Conservation (phyloP, 129 eudicot species). For the Flaveria bidentis region DNA sequence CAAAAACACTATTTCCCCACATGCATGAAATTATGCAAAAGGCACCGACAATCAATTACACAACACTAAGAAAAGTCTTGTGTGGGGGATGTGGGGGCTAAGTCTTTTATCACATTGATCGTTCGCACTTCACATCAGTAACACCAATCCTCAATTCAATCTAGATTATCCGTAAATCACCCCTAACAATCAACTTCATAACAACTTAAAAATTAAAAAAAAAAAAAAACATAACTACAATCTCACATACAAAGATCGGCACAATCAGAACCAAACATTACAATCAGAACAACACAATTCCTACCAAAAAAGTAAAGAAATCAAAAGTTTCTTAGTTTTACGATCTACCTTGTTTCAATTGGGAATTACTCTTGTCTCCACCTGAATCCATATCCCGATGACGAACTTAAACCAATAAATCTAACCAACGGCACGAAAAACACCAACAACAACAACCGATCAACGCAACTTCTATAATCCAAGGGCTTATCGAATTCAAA, state of each 20-base stretch:
- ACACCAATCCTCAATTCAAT: constrained; percentile 13
- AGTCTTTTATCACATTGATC: neutral
- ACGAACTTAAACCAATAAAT: constrained; percentile 21
- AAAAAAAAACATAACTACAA: neutral
- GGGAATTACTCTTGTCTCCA: constrained; percentile 65
- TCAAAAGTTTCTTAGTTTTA: neutral
- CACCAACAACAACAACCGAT: constrained; percentile 13
- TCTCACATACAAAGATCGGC: neutral
- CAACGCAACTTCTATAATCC: constrained; percentile 32
- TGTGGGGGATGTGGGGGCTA: constrained; percentile 11
- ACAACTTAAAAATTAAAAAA: constrained; percentile 21
- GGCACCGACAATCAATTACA: constrained; percentile 23
- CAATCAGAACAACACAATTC: neutral
- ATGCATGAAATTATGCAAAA: neutral
- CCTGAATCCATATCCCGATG: constrained; percentile 46
- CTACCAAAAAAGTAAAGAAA: neutral
- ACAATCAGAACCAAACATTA: neutral
- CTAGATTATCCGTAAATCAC: neutral
- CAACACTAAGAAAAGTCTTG: neutral
- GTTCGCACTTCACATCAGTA: neutral
- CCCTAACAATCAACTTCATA: constrained; percentile 1
- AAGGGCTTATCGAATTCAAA: constrained; percentile 43
- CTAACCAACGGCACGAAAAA: constrained; percentile 21
- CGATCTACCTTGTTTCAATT: constrained; percentile 56
- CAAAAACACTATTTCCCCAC: constrained; percentile 23